Base-by-base conservation (phyloP, 192 early-diverging fungal genomes). In the Coemansia sp. region DNA sequence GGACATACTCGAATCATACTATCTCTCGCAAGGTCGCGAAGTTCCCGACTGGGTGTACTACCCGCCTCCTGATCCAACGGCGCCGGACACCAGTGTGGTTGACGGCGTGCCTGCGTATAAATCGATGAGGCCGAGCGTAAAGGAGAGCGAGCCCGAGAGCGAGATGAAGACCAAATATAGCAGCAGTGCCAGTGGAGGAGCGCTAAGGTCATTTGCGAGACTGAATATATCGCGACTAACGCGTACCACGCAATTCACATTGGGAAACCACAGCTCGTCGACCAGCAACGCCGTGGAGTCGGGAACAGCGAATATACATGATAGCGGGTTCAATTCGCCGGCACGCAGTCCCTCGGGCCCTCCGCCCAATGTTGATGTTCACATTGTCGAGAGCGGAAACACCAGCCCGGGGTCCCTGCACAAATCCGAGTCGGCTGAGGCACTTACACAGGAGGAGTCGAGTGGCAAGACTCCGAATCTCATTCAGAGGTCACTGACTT, bases 1-100 rank as follows among this genome's bases (percentile, higher is more conserved):
- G 42, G 78, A 81, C 26, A 81, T 81, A 66, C 78, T 81, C 16
- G 73, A 72, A 21, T 64, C 78, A 0, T 81, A 75, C 33, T 81
- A 81, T 35, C 12, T 72, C 28, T 69, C 70, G 7, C 78, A 81
- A 43, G 70, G 67, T 23, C 62, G 70, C 0, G 42, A 41, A 0
- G 78, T 81, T 3, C 78, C 78, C 13, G 48, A 34, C 14, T 81
- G 78, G 78, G 78, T 81, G 7, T 56, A 72, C 25, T 20, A 61
- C 41, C 78, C 78, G 31, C 78, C 78, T 0, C 45, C 59, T 0
- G 78, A 81, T 42, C 78, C 78, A 4, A 66, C 72, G 6, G 41
- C 64, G 52, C 0, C 56, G 35, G 31, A 37, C 23, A 1, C 59
- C 41, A 18, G 26, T 39, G n/a, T 38, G 50, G 23, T 36, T 42